These are phyloP conservation scores for Talaromyces sp. DNA, from an alignment of 2,329 filamentous ascomycete species.

Conservation along the genomic window DNA sequence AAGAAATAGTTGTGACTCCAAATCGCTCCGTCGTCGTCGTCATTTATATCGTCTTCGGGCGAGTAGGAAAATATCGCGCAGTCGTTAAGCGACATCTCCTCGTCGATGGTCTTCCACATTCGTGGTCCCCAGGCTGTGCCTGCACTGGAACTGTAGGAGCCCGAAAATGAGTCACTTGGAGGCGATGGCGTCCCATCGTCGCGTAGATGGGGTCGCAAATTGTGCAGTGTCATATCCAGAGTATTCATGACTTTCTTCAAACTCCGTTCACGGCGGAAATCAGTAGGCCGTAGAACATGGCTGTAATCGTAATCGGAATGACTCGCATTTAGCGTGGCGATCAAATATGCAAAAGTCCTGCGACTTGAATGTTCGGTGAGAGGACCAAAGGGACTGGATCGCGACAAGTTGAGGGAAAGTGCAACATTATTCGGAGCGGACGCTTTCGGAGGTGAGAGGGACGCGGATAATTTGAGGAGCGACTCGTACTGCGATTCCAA, in stretches of 20 bases:
- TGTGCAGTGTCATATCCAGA: slow-evolving; percentile 82
- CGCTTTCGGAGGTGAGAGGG: slow-evolving; percentile 77
- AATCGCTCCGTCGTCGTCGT: slow-evolving; percentile 87
- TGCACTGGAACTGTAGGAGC: slow-evolving; percentile 48
- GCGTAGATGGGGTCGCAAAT: slow-evolving; percentile 65
- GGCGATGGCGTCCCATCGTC: slow-evolving; percentile 41
- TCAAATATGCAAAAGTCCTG: slow-evolving; percentile 90
- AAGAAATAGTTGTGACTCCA: slow-evolving; percentile 98
- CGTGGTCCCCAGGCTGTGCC: slow-evolving; percentile 75
- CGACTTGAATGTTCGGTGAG: slow-evolving; percentile 84
- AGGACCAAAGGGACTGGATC: slow-evolving; percentile 87
- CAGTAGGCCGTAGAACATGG: slow-evolving; percentile 78
- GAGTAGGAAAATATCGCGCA: slow-evolving; percentile 88
- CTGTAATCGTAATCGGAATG: slow-evolving; percentile 98
- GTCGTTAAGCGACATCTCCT: slow-evolving; percentile 87
- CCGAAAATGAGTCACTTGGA: slow-evolving; percentile 40
- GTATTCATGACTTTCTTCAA: slow-evolving; percentile 78
- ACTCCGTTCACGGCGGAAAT: slow-evolving; percentile 83
- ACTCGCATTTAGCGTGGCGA: slow-evolving; percentile 92
- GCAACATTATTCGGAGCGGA: slow-evolving; percentile 56
- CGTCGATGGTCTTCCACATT: slow-evolving; percentile 90
- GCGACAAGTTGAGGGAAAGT: slow-evolving; percentile 67
- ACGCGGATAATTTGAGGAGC: slow-evolving; percentile 78
- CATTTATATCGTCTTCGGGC: slow-evolving; percentile 85
- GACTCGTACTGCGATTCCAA: slow-evolving; percentile 90